Conservation (phyloP, 768 basidiomycete species). For the Lactarius tabidus region DNA sequence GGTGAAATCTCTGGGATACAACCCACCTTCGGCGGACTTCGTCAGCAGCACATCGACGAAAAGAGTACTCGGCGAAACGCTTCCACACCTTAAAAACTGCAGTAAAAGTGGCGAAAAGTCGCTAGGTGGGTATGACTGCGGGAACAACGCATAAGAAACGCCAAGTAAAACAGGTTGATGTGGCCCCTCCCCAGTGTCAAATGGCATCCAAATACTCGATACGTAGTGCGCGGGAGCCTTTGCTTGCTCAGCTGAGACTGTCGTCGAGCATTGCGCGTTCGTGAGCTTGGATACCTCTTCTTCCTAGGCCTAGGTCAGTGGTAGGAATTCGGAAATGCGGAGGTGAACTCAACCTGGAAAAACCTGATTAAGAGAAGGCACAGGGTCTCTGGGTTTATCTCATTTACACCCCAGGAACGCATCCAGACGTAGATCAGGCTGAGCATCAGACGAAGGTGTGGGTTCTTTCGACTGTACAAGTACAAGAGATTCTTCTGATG, state of each 20-base stretch:
- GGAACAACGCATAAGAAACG: slow-evolving; percentile 12
- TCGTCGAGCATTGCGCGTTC: neutral
- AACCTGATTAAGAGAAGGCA: slow-evolving; percentile 22
- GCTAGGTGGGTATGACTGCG: neutral
- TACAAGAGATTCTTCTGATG: slow-evolving; percentile 12
- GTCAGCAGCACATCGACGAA: neutral
- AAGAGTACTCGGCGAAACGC: neutral
- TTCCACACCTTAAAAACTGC: slow-evolving; percentile 23
- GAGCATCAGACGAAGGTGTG: slow-evolving; percentile 6
- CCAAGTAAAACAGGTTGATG: slow-evolving; percentile 14
- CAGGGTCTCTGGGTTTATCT: slow-evolving; percentile 17
- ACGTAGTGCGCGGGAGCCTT: slow-evolving; percentile 11
- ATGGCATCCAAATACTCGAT: slow-evolving; percentile 14
- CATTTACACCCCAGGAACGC: slow-evolving; percentile 21
- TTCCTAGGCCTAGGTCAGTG: slow-evolving; percentile 10
- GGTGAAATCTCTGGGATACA: slow-evolving; percentile 18
- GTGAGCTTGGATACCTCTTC: slow-evolving; percentile 11
- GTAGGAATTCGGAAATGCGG: neutral
- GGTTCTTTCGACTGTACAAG: slow-evolving; percentile 8
- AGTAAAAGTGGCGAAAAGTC: slow-evolving; percentile 14
- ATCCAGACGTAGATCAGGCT: slow-evolving; percentile 22
- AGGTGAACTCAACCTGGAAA: slow-evolving; percentile 18
- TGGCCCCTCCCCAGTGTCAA: slow-evolving; percentile 7
- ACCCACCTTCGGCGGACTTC: slow-evolving; percentile 15
- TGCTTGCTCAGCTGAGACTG: slow-evolving; percentile 9